These are phyloP conservation scores for Plasmopara viticola DNA, from an alignment of 352 stramenopile genomes.

Conservation along the genomic window DNA sequence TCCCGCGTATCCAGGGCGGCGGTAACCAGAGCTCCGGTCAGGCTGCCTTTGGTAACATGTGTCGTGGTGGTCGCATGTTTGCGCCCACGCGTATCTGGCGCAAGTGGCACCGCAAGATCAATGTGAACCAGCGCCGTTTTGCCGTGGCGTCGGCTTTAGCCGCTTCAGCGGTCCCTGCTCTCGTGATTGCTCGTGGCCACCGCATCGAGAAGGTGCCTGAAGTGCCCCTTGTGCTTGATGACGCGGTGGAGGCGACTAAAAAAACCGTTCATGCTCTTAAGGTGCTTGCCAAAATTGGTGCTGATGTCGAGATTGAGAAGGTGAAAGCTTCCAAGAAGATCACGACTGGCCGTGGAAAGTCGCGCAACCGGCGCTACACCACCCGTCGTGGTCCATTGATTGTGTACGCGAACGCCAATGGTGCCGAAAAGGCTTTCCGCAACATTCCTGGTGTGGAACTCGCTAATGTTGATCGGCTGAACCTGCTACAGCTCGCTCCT, in stretches of 20 bases:
- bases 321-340: slow-evolving; percentile 97
- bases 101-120: slow-evolving; percentile 99
- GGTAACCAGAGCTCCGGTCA: slow-evolving; percentile 97
- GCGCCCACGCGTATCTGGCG: slow-evolving; percentile 98
- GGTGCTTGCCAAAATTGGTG: slow-evolving; percentile 92
- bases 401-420: slow-evolving; percentile 93
- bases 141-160: slow-evolving; percentile 96
- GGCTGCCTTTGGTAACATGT: slow-evolving; percentile 99
- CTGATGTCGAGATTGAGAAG: slow-evolving; percentile 95
- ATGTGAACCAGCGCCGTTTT: slow-evolving; percentile 97
- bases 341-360: slow-evolving; percentile 97
- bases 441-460: slow-evolving; percentile 98
- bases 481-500: slow-evolving; percentile 96
- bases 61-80: slow-evolving; percentile 97
- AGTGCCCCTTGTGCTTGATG: slow-evolving; percentile 96
- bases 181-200: slow-evolving; percentile 98
- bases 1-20: slow-evolving; percentile 97
- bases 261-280: slow-evolving; percentile 96
- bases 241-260: slow-evolving; percentile 86
- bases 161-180: slow-evolving; percentile 92
- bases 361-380: slow-evolving; percentile 96
- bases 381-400: slow-evolving; percentile 94
- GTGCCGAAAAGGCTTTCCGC: slow-evolving; percentile 93
- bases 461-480: slow-evolving; percentile 95
- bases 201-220: slow-evolving; percentile 95